These are phyloP conservation scores for Phaeophleospora eucalypticola DNA, from an alignment of 2,329 filamentous ascomycete genomes.

Conservation along the genomic window DNA sequence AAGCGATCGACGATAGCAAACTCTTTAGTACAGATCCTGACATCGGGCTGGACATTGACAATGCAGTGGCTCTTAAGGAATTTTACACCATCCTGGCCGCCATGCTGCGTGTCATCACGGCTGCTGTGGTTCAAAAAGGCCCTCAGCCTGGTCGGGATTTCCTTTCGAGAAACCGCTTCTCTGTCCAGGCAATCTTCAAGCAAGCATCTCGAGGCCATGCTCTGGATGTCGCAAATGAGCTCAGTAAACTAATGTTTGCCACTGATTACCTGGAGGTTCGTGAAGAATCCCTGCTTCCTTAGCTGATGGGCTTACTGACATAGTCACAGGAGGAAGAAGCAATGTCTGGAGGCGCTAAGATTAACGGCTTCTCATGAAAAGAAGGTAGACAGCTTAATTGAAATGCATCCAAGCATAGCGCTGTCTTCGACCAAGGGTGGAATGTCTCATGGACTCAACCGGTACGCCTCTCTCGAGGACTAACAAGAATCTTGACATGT, in stretches of 20 bases:
- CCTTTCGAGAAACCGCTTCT: slow-evolving; percentile 73
- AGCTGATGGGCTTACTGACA: slow-evolving; percentile 2
- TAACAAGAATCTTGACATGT: slow-evolving; percentile 13
- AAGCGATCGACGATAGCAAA: slow-evolving; percentile 72
- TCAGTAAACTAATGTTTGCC: slow-evolving; percentile 75
- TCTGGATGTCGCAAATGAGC: slow-evolving; percentile 76
- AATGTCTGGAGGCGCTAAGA: slow-evolving; percentile 6
- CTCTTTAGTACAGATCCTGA: slow-evolving; percentile 90
- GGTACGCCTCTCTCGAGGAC: slow-evolving; percentile 3
- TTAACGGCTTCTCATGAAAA: slow-evolving; percentile 14
- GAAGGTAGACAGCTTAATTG: background rate
- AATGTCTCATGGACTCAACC: too few species aligned
- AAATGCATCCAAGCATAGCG: too few species aligned
- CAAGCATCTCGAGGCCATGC: slow-evolving; percentile 53
- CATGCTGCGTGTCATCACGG: slow-evolving; percentile 75
- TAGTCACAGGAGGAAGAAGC: slow-evolving; percentile 13
- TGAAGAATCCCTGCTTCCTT: slow-evolving; percentile 14
- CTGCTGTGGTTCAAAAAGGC: slow-evolving; percentile 75
- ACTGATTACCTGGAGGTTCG: slow-evolving; percentile 83
- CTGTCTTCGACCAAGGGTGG: too few species aligned
- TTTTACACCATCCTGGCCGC: slow-evolving; percentile 82
- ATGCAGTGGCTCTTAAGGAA: slow-evolving; percentile 66
- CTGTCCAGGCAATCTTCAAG: slow-evolving; percentile 88
- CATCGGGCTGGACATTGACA: slow-evolving; percentile 72
- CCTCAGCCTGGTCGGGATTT: slow-evolving; percentile 74